These are phyloP conservation scores for Calendula officinalis DNA, from an alignment of 129 eudicot genomes.

Conservation along the genomic window DNA sequence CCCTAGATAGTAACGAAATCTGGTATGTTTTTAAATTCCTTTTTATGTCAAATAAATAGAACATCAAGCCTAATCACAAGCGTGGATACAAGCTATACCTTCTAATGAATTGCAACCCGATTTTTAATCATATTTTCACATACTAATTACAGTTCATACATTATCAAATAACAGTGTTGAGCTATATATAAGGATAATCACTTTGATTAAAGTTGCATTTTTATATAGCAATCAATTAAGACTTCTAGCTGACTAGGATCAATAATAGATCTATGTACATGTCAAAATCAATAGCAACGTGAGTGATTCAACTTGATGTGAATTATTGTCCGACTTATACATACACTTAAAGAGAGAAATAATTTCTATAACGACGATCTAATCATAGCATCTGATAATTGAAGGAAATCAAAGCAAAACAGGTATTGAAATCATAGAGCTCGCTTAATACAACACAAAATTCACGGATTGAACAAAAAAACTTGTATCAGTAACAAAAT, in stretches of 20 bases:
- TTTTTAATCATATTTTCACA: neutral
- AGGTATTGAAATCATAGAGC: no score
- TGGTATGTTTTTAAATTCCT: neutral
- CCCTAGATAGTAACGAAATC: neutral
- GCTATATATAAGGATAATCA: neutral
- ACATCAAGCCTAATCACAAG: neutral
- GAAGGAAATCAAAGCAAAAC: neutral
- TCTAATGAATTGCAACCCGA: neutral
- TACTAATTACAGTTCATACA: no score
- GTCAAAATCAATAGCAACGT: neutral
- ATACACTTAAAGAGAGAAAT: neutral
- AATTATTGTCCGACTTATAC: neutral
- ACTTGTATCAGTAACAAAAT: neutral
- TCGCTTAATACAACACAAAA: neutral
- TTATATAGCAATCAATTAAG: neutral
- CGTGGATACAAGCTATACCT: neutral
- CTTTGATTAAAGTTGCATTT: neutral
- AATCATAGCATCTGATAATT: neutral
- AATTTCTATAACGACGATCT: constrained; percentile 19
- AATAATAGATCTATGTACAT: no score
- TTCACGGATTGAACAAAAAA: constrained; percentile 1
- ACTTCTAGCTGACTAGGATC: neutral
- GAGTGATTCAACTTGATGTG: neutral
- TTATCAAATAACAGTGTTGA: neutral
- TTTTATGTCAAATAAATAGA: neutral